Conservation (phyloP, 2,329 filamentous ascomycete genomes). For the Karstenula rhodostoma region DNA sequence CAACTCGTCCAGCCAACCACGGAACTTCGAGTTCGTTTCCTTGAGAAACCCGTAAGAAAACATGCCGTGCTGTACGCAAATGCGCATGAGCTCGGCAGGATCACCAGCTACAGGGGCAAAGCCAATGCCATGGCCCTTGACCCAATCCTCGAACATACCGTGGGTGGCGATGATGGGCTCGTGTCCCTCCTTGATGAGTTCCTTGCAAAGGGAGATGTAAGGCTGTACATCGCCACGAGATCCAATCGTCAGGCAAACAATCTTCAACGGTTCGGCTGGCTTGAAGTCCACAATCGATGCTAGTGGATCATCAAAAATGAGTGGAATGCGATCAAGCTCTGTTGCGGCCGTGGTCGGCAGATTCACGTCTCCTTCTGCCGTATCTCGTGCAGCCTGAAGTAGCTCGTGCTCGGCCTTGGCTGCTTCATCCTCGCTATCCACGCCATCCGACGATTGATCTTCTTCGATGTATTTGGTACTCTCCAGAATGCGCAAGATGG, state of each 20-base stretch:
- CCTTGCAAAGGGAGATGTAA: constrained; percentile 95
- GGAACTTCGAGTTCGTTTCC: constrained; percentile 78
- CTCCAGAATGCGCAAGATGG: constrained; percentile 79
- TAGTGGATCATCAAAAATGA: constrained; percentile 87
- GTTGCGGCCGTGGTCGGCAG: constrained; percentile 39
- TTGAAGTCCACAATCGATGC: constrained; percentile 93
- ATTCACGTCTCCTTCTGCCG: constrained; percentile 26
- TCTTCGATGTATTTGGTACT: constrained; percentile 74
- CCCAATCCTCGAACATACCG: constrained; percentile 86
- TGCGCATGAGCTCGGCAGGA: constrained; percentile 90
- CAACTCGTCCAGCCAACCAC: constrained; percentile 93
- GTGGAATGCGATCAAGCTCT: constrained; percentile 69
- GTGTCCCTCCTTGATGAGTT: constrained; percentile 86
- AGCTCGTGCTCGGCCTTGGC: constrained; percentile 84
- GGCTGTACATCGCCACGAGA: constrained; percentile 96
- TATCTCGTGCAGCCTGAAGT: constrained; percentile 74
- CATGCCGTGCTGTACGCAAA: constrained; percentile 97
- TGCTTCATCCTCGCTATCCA: constrained; percentile 73
- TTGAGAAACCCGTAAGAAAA: constrained; percentile 91
- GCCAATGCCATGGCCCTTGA: constrained; percentile 91
- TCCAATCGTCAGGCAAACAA: constrained; percentile 95
- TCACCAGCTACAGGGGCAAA: constrained; percentile 90
- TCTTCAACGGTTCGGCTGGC: constrained; percentile 76
- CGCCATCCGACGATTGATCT: constrained; percentile 72
- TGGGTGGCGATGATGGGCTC: constrained; percentile 89